Percentiles rank a stretch among this genome's conserved stretches.
phyloP scores from a whole-genome alignment of 257 asterid genomes.

The Gardenia jasminoides region DNA sequence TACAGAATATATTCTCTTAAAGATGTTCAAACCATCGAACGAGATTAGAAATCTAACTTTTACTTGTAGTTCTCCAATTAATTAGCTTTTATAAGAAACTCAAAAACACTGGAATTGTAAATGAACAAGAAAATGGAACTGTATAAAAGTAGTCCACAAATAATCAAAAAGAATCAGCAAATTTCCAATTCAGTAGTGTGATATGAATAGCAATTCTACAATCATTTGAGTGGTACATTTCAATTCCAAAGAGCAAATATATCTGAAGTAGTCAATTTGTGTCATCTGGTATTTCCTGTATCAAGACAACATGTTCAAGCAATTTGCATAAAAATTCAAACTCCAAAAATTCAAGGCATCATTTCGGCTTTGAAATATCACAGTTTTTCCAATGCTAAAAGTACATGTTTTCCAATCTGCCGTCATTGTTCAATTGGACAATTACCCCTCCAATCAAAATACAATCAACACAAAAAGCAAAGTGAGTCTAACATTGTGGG shows the following conservation, averaged over 20 bases:
- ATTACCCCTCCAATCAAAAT: no score
- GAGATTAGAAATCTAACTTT: no score
- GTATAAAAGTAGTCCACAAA: background rate
- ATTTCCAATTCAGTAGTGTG: background rate
- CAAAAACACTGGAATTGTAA: background rate
- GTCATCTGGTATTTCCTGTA: background rate
- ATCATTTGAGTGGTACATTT: no score
- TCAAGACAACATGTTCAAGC: background rate
- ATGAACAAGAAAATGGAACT: background rate
- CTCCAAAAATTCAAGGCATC: background rate
- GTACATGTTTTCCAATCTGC: no score
- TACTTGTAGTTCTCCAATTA: background rate
- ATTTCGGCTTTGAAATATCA: background rate
- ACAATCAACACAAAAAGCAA: no score
- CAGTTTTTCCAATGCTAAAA: background rate
- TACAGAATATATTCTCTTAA: no score
- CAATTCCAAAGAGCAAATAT: no score
- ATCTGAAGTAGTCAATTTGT: no score
- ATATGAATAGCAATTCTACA: no score
- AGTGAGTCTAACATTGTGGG: no score
- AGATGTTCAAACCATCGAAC: no score
- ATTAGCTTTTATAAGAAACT: background rate
- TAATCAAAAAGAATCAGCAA: background rate
- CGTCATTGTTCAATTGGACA: no score
- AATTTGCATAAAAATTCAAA: background rate